Base-by-base conservation (phyloP, 148 eudicot genomes). In the Arctostaphylos glauca region DNA sequence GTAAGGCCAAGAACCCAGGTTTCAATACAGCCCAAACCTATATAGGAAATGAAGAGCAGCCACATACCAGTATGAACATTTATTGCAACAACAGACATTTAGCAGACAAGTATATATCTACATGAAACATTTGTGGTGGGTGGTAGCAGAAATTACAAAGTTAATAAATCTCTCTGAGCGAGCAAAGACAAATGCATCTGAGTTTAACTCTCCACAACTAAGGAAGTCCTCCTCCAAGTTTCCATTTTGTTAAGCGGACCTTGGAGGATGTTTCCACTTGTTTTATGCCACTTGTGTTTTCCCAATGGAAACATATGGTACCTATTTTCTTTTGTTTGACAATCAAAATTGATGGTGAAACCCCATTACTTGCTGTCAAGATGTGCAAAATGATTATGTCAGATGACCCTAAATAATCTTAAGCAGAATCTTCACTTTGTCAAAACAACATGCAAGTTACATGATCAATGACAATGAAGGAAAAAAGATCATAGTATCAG, bases 11-110 rank as follows among this genome's bases (percentile, higher is more conserved):
- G 88, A 94, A 97, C 76, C 99, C 98, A 84, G 99, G 98, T 88
- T 94, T 97, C 44, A 97, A 88, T 55, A 97, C 99, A 84, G 94
- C 95, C 99, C 99, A 96, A 14, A 96, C 99, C 99, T 96, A 90
- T 85, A 86, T 47, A 81, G 79, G 66, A 58, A 47, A 46, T 81
- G 78, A 18, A 15, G 4, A 43, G 8, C 15, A 47, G 43, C 60
- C 79, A 56, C 43, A 76, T 81, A 18, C 0, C 46, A 19, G 48
- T 21, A n/a, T 74, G 9, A 19, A n/a, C 77, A 71, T 18, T 31
- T 71, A 8, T 46, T 41, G 74, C 74, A 71, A 71, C 13, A 14
- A 74, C 9, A 48, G 25, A 16, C 54, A 18, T 2, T 31, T 41
- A 41, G 48, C 74, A 41, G 48, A 71, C 5, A 43, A 43, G 0